Evolutionary conservation across 2,329 filamentous ascomycete genomes (phyloP).

Genomic region (Xenoacremonium recifei): DNA sequence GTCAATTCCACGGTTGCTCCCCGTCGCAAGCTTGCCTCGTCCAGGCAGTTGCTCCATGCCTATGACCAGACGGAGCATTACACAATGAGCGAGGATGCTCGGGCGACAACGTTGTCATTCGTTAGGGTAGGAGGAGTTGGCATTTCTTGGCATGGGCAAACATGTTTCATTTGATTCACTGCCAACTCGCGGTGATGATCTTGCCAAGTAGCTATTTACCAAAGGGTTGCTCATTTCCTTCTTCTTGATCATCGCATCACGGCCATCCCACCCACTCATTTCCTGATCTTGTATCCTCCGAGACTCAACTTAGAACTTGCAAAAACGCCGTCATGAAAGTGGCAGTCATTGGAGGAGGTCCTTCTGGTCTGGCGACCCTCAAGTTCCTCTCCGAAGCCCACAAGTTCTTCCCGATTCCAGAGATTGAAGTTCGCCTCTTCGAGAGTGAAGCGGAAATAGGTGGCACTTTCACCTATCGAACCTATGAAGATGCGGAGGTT

Average conservation of each 20-base stretch:
- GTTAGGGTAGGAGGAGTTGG: not conserved
- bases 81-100: no score
- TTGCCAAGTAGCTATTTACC: no score
- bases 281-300: not conserved
- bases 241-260: no score
- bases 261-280: no score
- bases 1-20: no score
- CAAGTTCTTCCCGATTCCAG: constrained; percentile 33
- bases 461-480: constrained; percentile 45
- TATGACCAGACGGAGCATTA: no score
- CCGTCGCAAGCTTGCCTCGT: no score
- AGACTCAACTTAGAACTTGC: no score
- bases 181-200: no score
- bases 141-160: not conserved
- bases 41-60: no score
- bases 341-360: constrained; percentile 43
- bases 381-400: constrained; percentile 39
- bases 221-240: no score
- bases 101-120: not conserved
- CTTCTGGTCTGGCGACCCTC: constrained; percentile 40
- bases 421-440: constrained; percentile 43
- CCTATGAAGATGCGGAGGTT: constrained; percentile 48
- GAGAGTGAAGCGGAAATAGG: constrained; percentile 43
- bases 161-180: not conserved
- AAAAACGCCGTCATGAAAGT: constrained; percentile 30